Evolutionary conservation across 2,329 filamentous ascomycete species (phyloP).

Genomic region (Penicillium polonicum): DNA sequence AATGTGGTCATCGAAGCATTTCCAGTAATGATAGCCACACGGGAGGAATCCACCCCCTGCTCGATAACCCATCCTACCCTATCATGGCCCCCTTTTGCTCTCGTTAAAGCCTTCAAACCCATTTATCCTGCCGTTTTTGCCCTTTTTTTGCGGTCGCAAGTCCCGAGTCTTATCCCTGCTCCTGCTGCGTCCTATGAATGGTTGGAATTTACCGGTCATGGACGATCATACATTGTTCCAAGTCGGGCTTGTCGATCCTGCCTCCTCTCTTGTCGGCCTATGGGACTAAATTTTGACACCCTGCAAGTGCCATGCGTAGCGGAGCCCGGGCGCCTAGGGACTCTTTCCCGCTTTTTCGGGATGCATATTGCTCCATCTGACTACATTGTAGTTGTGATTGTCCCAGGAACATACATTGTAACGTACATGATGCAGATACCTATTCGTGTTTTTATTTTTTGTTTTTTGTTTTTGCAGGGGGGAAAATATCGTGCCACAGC

Average conservation of each 20-base stretch:
- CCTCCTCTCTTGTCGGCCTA: not conserved
- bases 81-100: slow-evolving; percentile 17
- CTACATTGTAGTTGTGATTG: not conserved
- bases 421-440: not conserved
- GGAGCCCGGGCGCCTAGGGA: not conserved
- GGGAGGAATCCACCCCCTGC: slow-evolving; percentile 13
- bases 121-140: slow-evolving; percentile 14
- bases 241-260: slow-evolving; percentile 12
- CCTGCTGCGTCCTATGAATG: slow-evolving; percentile 10
- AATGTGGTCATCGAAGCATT: slow-evolving; percentile 19
- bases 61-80: slow-evolving; percentile 14
- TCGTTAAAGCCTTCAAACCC: slow-evolving; percentile 10
- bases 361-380: slow-evolving; percentile 5
- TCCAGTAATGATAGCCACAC: slow-evolving; percentile 26
- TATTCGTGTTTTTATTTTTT: not conserved
- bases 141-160: slow-evolving; percentile 8
- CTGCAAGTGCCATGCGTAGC: slow-evolving; percentile 19
- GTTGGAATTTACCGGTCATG: not conserved
- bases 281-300: slow-evolving; percentile 8
- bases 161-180: not conserved
- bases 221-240: slow-evolving; percentile 8
- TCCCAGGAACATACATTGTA: not conserved
- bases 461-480: not conserved
- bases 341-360: slow-evolving; percentile 2
- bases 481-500: not conserved